These are phyloP conservation scores for Calonectria naviculata DNA, from an alignment of 2,329 filamentous ascomycete genomes.

Conservation along the genomic window DNA sequence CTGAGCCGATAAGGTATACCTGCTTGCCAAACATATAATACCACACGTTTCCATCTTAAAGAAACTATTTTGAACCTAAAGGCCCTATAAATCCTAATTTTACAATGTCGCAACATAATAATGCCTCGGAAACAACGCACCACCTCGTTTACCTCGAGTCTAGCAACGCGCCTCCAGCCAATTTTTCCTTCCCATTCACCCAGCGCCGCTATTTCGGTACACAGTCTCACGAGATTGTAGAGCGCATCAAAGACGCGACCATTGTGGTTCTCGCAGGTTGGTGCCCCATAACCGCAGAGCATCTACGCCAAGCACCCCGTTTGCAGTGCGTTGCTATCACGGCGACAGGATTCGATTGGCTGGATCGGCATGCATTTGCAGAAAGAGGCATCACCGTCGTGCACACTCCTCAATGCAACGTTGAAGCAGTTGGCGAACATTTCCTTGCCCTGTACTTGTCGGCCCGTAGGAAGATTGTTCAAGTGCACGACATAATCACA, in stretches of 20 bases:
- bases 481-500: neutral
- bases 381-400: neutral
- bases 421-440: slow-evolving; percentile 1
- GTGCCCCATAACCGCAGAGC: neutral
- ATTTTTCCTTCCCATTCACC: neutral
- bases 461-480: neutral
- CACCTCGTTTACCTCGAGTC: slow-evolving; percentile 4
- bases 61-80: too few species aligned
- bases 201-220: neutral
- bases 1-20: neutral
- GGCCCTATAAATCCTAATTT: neutral
- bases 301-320: neutral
- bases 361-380: neutral
- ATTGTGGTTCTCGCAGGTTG: neutral
- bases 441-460: slow-evolving; percentile 2
- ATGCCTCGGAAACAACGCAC: neutral
- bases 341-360: neutral
- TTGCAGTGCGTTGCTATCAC: neutral
- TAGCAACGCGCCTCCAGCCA: neutral
- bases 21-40: neutral
- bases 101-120: neutral
- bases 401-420: neutral
- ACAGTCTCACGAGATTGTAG: neutral
- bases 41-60: neutral
- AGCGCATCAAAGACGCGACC: slow-evolving; percentile 6